Percentiles rank a stretch among this genome's conserved stretches.
Conservation (phyloP, 176 grass and related monocot genomes). For the Triticum timopheevii region DNA sequence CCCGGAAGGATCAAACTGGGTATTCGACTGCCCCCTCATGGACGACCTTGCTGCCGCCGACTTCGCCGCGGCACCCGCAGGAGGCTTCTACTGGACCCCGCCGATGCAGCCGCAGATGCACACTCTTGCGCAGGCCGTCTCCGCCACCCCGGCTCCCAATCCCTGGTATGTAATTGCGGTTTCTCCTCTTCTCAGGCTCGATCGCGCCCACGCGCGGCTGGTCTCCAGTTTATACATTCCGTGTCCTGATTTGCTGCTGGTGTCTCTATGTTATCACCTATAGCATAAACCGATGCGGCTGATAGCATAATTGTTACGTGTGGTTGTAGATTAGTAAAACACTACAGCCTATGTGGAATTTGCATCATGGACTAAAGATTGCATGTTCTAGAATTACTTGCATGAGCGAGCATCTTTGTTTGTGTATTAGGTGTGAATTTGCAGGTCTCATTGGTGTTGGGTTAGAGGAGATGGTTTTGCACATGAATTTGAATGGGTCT, state of each 20-base stretch:
- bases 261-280: background rate
- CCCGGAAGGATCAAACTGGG: constrained; percentile 69
- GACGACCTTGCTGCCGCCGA: constrained; percentile 58
- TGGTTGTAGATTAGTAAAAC: background rate
- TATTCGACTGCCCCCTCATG: constrained; percentile 76
- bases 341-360: background rate
- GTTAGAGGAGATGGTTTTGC: background rate
- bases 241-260: background rate
- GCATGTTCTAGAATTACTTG: background rate
- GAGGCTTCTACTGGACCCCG: constrained; percentile 55
- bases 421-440: background rate
- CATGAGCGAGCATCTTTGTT: background rate
- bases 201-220: background rate
- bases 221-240: background rate
- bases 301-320: background rate
- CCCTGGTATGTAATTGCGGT: constrained; percentile 6
- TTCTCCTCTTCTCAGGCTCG: background rate
- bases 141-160: constrained; percentile 1
- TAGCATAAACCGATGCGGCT: background rate
- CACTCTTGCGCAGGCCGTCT: background rate
- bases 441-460: background rate
- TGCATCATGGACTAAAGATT: constrained; percentile 6
- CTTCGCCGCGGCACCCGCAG: constrained; percentile 27
- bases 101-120: constrained; percentile 31
- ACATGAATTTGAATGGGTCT: background rate